These are phyloP conservation scores for Eucalyptus curtisii DNA, from an alignment of 345 rosid genomes.

Conservation along the genomic window DNA sequence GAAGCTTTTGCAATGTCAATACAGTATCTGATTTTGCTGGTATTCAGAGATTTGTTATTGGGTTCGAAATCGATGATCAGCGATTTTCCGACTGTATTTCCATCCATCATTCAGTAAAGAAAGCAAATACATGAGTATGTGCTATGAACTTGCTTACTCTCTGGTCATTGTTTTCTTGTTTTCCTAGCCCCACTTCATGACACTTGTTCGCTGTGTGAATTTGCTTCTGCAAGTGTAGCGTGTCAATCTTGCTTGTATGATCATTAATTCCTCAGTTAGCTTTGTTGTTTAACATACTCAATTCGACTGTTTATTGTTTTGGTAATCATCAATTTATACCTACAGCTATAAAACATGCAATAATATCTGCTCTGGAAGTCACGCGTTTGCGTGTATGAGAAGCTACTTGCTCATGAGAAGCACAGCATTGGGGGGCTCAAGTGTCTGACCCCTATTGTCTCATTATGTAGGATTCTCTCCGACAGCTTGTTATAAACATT, in stretches of 20 bases:
- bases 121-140: not conserved
- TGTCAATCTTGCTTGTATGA: not conserved
- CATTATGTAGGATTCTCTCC: not conserved
- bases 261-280: not conserved
- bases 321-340: not conserved
- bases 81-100: not conserved
- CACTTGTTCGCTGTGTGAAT: not conserved
- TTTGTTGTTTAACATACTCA: not conserved
- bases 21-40: conserved; percentile 67
- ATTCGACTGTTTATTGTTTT: not conserved
- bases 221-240: not conserved
- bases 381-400: not conserved
- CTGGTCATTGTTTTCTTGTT: not conserved
- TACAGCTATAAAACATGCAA: not conserved
- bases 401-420: not conserved
- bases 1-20: conserved; percentile 35
- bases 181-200: not conserved
- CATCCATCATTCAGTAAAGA: not conserved
- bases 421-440: not conserved
- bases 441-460: not conserved
- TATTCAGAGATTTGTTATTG: conserved; percentile 49
- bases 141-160: not conserved
- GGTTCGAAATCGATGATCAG: conserved; percentile 17
- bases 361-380: not conserved
- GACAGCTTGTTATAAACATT: not conserved